phyloP scores from a whole-genome alignment of 2,329 filamentous ascomycete species.

The Sclerotinia subarctica region DNA sequence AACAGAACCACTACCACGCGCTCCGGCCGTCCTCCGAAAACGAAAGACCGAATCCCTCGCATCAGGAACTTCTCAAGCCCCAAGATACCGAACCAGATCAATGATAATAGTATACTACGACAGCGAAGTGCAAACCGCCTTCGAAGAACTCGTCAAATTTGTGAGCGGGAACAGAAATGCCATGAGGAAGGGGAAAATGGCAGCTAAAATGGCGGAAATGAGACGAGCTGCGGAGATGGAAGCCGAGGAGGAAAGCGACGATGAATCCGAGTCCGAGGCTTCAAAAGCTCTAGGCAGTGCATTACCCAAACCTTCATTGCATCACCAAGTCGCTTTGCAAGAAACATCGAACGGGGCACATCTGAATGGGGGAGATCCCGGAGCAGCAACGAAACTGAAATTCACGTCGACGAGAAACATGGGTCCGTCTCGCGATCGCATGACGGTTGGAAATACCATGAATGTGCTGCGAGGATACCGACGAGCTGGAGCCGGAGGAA shows the following conservation, averaged over 20 bases:
- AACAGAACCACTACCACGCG: constrained; percentile 22
- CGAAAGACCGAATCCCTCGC: constrained; percentile 38
- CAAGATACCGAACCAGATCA: constrained; percentile 61
- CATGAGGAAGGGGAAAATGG: constrained; percentile 85
- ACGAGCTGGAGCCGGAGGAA: constrained; percentile 26
- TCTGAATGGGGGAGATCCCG: constrained; percentile 27
- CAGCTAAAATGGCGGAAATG: constrained; percentile 67
- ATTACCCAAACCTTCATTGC: not conserved
- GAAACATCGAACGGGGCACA: constrained; percentile 31
- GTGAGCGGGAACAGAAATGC: constrained; percentile 78
- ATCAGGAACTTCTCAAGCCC: constrained; percentile 33
- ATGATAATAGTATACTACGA: constrained; percentile 93
- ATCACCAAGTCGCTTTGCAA: constrained; percentile 9
- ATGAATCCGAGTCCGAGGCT: constrained; percentile 32
- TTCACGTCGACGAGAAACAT: constrained; percentile 43
- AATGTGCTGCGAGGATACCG: constrained; percentile 32
- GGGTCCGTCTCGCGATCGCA: constrained; percentile 36
- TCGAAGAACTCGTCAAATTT: constrained; percentile 78
- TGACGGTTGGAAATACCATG: constrained; percentile 25
- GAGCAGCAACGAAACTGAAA: constrained; percentile 39
- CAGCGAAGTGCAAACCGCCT: constrained; percentile 76
- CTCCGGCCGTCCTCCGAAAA: constrained; percentile 32
- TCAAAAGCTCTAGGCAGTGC: constrained; percentile 9
- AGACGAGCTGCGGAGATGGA: constrained; percentile 59
- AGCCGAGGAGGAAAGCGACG: constrained; percentile 44